Percentiles rank a stretch among this genome's conserved stretches.
These are phyloP conservation scores for Chaetomium sp. DNA, from an alignment of 2,329 filamentous ascomycete genomes.

Conservation along the genomic window DNA sequence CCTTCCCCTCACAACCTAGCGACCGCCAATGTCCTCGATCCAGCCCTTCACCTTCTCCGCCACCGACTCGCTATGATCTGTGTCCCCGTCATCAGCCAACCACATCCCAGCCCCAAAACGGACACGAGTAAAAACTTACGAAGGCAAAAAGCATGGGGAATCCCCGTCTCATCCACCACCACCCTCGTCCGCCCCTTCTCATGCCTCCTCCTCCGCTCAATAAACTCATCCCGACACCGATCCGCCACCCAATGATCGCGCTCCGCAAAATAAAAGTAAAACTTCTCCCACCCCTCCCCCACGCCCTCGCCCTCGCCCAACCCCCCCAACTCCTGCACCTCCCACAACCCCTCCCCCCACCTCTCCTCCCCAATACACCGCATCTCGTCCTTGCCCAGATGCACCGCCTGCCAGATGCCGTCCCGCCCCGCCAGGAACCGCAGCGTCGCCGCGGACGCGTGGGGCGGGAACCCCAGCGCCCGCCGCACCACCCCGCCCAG, in stretches of 20 bases:
- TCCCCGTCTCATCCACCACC: constrained; percentile 56
- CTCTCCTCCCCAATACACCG: constrained; percentile 58
- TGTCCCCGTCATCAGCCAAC: constrained; percentile 17
- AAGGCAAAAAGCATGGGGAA: constrained; percentile 65
- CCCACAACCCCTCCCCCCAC: constrained; percentile 64
- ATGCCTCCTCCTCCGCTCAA: constrained; percentile 43
- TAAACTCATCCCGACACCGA: constrained; percentile 58
- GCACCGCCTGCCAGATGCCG: constrained; percentile 61
- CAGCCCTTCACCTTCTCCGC: constrained; percentile 52
- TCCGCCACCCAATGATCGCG: constrained; percentile 66
- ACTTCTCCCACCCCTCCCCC: constrained; percentile 46
- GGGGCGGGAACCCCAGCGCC: constrained; percentile 51
- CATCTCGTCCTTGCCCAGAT: constrained; percentile 63
- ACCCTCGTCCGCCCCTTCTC: constrained; percentile 47
- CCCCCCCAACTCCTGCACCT: constrained; percentile 37
- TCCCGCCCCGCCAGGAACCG: constrained; percentile 58
- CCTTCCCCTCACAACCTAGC: not conserved
- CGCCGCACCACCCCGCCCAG: constrained; percentile 49
- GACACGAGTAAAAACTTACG: constrained; percentile 40
- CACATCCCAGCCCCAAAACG: not conserved
- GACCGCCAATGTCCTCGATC: constrained; percentile 53
- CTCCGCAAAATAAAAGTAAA: constrained; percentile 62
- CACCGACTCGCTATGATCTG: constrained; percentile 52
- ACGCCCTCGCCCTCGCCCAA: constrained; percentile 4
- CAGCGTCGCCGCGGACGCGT: constrained; percentile 54